These are phyloP conservation scores for Neonothopanus nambi DNA, from an alignment of 1,284 basidiomycete species.

Conservation along the genomic window DNA sequence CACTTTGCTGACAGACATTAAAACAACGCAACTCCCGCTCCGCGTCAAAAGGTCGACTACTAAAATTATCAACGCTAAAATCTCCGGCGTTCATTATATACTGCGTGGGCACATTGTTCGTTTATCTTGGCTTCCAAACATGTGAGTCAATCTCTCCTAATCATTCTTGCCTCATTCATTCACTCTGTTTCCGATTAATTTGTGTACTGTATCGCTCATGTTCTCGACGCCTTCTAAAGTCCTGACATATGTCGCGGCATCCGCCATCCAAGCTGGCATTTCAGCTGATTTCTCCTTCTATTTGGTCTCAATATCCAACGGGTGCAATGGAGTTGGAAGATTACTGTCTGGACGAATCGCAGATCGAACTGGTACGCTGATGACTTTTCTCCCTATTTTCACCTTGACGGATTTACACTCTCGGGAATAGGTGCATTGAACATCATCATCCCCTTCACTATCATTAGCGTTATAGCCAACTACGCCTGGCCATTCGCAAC, in stretches of 20 bases:
- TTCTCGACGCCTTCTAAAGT: slow-evolving; percentile 22
- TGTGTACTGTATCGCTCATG: neutral
- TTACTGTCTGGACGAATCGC: slow-evolving; percentile 29
- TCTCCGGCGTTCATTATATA: slow-evolving; percentile 34
- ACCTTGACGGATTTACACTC: neutral
- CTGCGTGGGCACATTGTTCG: slow-evolving; percentile 33
- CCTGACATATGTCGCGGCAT: slow-evolving; percentile 33
- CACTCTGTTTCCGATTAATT: neutral
- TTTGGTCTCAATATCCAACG: slow-evolving; percentile 36
- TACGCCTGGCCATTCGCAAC: no score
- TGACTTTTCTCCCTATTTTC: neutral
- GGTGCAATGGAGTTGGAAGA: slow-evolving; percentile 32
- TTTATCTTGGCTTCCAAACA: slow-evolving; percentile 54
- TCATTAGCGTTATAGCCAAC: no score
- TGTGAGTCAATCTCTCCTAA: slow-evolving; percentile 37
- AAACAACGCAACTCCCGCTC: slow-evolving; percentile 40
- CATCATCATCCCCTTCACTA: no score
- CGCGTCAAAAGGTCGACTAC: slow-evolving; percentile 36
- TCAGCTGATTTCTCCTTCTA: slow-evolving; percentile 33
- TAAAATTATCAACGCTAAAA: slow-evolving; percentile 40
- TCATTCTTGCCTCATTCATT: no score
- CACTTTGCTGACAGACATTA: slow-evolving; percentile 25
- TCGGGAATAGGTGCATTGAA: slow-evolving; percentile 45
- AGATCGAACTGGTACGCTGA: slow-evolving; percentile 29
- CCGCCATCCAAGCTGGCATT: slow-evolving; percentile 28